Conservation (phyloP, 2,329 filamentous ascomycete genomes). For the Parafenestella ontariensis region DNA sequence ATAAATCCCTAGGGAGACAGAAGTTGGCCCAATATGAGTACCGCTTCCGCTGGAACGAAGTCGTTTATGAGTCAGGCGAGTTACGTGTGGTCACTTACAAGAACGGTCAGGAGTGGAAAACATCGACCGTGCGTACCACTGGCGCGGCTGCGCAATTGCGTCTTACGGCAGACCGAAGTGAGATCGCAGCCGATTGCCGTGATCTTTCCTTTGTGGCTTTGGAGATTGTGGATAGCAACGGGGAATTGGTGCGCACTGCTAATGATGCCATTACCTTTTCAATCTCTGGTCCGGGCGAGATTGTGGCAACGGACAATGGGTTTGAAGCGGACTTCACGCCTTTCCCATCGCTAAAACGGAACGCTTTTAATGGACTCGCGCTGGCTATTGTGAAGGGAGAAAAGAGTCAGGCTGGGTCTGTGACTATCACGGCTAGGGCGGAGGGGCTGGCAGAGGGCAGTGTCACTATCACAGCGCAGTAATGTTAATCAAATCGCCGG, state of each 20-base stretch:
- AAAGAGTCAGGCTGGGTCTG: background rate
- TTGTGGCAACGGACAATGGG: constrained; percentile 44
- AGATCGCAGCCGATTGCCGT: constrained; percentile 51
- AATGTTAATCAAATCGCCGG: background rate
- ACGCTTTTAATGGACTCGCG: constrained; percentile 34
- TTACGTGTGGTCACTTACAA: constrained; percentile 59
- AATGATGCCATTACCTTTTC: constrained; percentile 55
- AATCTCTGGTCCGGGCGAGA: constrained; percentile 52
- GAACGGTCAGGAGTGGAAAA: constrained; percentile 57
- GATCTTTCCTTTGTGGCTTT: constrained; percentile 59
- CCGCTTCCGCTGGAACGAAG: constrained; percentile 62
- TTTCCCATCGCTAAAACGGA: constrained; percentile 30
- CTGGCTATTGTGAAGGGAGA: constrained; percentile 28
- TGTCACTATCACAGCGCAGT: background rate
- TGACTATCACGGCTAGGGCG: background rate
- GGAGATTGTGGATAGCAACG: constrained; percentile 54
- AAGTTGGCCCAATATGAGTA: constrained; percentile 50
- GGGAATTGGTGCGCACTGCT: constrained; percentile 55
- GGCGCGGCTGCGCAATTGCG: constrained; percentile 50
- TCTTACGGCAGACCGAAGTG: constrained; percentile 51
- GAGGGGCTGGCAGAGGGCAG: background rate
- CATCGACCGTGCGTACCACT: constrained; percentile 51
- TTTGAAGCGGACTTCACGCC: constrained; percentile 32
- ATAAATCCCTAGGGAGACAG: constrained; percentile 53
- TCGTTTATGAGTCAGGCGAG: constrained; percentile 58